Evolutionary conservation across 257 asterid species (phyloP).

Genomic region (Ballota nigra): DNA sequence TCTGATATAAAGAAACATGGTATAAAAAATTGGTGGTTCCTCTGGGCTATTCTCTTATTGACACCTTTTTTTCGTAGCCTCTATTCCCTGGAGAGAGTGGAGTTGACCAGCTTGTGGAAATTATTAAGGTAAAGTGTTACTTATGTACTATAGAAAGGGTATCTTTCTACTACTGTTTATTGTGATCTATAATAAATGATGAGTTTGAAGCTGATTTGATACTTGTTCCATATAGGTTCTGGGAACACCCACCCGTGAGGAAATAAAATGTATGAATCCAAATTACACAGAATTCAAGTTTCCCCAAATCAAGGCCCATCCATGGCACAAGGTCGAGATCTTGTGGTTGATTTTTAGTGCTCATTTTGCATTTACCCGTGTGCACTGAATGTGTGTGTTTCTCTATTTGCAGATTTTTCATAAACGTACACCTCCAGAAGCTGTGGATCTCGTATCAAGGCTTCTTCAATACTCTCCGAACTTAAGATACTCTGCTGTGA

Average conservation of each 20-base stretch:
- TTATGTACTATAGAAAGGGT: background rate
- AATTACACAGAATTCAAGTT: conserved; percentile 84
- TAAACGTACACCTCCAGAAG: conserved; percentile 83
- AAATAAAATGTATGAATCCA: conserved; percentile 89
- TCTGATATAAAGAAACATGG: background rate
- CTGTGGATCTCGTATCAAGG: conserved; percentile 83
- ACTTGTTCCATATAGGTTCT: conserved; percentile 43
- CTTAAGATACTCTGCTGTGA: conserved; percentile 78
- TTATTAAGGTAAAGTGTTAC: conserved; percentile 57
- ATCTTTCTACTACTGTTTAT: background rate
- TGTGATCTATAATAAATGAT: conserved; percentile 2
- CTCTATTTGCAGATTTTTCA: conserved; percentile 58
- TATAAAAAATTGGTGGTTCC: background rate
- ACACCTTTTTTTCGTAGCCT: conserved; percentile 39
- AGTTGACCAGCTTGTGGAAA: conserved; percentile 87
- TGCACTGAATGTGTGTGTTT: background rate
- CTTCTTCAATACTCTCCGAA: conserved; percentile 93
- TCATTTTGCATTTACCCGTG: background rate
- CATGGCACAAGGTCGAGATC: conserved; percentile 76
- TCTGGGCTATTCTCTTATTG: background rate
- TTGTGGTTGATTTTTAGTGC: background rate
- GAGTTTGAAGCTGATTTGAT: background rate
- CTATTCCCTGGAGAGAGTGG: conserved; percentile 92
- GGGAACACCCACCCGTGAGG: conserved; percentile 90
- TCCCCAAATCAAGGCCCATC: conserved; percentile 89